Base-by-base conservation (phyloP, 2,329 filamentous ascomycete genomes). In the Cordyceps cicadae region DNA sequence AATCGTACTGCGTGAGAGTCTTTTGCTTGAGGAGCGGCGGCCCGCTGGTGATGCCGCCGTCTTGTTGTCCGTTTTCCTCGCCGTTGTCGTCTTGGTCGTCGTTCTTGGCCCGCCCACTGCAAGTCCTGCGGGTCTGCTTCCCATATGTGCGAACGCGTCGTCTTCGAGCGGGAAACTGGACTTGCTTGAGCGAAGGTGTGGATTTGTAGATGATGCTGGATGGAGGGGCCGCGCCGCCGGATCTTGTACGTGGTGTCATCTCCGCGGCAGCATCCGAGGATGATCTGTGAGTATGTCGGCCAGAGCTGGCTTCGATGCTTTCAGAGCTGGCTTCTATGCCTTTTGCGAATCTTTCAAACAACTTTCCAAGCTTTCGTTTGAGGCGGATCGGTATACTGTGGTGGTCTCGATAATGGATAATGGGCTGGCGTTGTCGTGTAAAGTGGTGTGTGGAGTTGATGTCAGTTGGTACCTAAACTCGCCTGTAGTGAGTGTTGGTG, bases 1-100 rank as follows among this genome's bases (percentile, higher is more conserved):
- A 75, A 52, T 74, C 72, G 49, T 77, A 72, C 64, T 78, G 76
- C 5, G 76, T 78, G 24, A 78, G 64, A 1, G 76, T 78, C 66
- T 76, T 73, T 66, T 78, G 76, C 61, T 69, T 70, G 50, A 75
- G 55, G 14, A 26, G 54, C 3, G 60, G 41, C n/a, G 50, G 46
- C 15, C 54, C n/a, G 24, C 15, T 32, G 17, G 41, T n/a, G 54
- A 41, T 55, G 34, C 34, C 50, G 46, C 48, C 1, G 74, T 77
- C 66, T 74, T 4, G 29, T 74, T 4, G 29, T 7, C 72, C 66
- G 77, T 75, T 61, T 67, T 70, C 55, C 32, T 45, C 1, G 75
- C 78, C 66, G 74, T 72, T 66, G 77, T 75, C 61, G 68, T 70
- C 54, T 74, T 49, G 11, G 43, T 54, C 5, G 58, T 37, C 24